Conservation (phyloP, 257 asterid species). For the Solanum neorickii region DNA sequence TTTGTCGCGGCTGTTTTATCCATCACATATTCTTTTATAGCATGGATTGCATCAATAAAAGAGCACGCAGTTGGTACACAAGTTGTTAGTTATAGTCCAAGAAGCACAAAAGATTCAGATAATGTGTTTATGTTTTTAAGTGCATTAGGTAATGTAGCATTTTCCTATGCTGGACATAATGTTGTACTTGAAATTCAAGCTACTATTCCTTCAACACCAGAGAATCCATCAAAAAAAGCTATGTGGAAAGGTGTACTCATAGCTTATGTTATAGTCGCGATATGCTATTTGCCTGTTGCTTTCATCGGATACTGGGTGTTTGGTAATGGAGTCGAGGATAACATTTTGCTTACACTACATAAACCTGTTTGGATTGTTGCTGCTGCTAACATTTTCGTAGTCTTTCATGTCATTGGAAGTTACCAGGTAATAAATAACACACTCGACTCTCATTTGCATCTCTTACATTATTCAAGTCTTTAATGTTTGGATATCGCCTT, state of each 20-base stretch:
- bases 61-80: conserved; percentile 3
- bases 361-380: conserved; percentile 54
- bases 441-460: no score
- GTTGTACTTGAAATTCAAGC: conserved; percentile 72
- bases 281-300: conserved; percentile 61
- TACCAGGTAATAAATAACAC: conserved; percentile 32
- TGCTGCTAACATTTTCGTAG: conserved; percentile 46
- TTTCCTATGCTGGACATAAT: conserved; percentile 67
- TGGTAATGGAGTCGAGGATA: conserved; percentile 48
- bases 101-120: background rate
- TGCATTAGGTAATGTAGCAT: conserved; percentile 56
- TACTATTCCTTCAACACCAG: conserved; percentile 55
- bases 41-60: conserved; percentile 30
- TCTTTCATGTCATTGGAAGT: conserved; percentile 61
- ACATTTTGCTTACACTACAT: conserved; percentile 29
- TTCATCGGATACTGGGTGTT: conserved; percentile 28
- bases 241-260: conserved; percentile 67
- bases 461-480: background rate
- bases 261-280: conserved; percentile 41
- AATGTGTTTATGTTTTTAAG: conserved; percentile 31
- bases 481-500: background rate
- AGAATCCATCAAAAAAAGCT: conserved; percentile 46
- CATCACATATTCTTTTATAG: conserved; percentile 36
- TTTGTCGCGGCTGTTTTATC: conserved; percentile 62
- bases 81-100: conserved; percentile 26